phyloP scores from a whole-genome alignment of 306 rosid genomes.

The Ceratonia siliqua region DNA sequence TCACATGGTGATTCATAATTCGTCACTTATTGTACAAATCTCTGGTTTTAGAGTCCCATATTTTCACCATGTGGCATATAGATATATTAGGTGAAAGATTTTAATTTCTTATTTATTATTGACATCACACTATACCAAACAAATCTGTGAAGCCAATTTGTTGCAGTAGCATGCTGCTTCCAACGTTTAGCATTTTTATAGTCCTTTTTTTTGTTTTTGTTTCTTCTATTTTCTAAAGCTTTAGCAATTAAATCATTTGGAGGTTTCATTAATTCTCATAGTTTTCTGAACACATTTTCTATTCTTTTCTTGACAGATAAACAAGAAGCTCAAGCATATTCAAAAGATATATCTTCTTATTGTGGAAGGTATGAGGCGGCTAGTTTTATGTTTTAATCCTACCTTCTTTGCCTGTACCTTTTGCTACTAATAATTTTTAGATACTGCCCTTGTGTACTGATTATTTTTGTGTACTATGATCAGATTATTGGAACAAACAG shows the following conservation, averaged over 20 bases:
- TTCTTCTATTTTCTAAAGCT: neutral
- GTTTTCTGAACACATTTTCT: slow-evolving; percentile 21
- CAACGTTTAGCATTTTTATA: neutral
- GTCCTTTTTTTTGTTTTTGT: neutral
- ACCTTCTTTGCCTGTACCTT: slow-evolving; percentile 26
- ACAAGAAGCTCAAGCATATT: slow-evolving; percentile 86
- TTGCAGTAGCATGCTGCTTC: slow-evolving; percentile 8
- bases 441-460: slow-evolving; percentile 43
- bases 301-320: slow-evolving; percentile 52
- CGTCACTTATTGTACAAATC: neutral
- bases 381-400: slow-evolving; percentile 8
- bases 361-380: slow-evolving; percentile 74
- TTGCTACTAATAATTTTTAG: slow-evolving; percentile 23
- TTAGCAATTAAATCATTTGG: neutral
- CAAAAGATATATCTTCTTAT: slow-evolving; percentile 83
- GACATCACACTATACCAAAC: neutral
- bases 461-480: slow-evolving; percentile 38
- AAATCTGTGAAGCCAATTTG: slow-evolving; percentile 15
- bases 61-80: neutral
- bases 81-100: slow-evolving; percentile 1
- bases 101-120: neutral
- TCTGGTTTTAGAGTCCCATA: slow-evolving; percentile 27
- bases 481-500: slow-evolving; percentile 92
- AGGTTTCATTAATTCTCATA: slow-evolving; percentile 1
- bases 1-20: neutral